Conservation (phyloP, 495 filamentous ascomycete species). For the Cenococcum geophilum region DNA sequence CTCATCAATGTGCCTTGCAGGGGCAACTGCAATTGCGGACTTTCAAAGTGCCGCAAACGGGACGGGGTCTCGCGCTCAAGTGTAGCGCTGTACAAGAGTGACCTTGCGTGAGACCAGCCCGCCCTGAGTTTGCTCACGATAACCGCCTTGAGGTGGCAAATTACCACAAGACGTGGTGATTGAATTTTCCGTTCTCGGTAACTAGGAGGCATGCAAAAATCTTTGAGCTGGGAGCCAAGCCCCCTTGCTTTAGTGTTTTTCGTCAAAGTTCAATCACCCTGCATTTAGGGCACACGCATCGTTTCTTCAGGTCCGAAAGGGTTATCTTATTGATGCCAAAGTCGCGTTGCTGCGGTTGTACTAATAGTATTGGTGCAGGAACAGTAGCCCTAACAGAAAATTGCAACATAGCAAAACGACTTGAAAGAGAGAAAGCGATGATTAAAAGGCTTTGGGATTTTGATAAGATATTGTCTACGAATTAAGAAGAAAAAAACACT, state of each 20-base stretch:
- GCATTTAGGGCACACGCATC: background rate
- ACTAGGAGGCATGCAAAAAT: background rate
- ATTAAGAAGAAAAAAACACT: no score
- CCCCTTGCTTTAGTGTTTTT: background rate
- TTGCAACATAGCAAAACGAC: background rate
- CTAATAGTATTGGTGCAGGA: background rate
- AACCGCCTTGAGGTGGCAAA: background rate
- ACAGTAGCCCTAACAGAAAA: background rate
- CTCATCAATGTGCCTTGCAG: conserved; percentile 28
- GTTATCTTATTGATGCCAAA: conserved; percentile 2
- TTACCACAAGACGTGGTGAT: conserved; percentile 10
- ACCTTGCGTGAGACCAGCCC: conserved; percentile 19
- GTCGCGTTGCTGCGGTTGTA: conserved; percentile 3
- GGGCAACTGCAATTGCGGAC: conserved; percentile 16
- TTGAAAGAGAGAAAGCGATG: background rate
- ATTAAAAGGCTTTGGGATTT: background rate
- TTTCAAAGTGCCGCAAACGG: conserved; percentile 3
- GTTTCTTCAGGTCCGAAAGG: background rate
- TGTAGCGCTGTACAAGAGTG: background rate
- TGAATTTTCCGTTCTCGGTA: conserved; percentile 1
- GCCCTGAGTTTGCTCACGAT: conserved; percentile 12
- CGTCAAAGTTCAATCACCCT: background rate
- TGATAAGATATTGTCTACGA: background rate
- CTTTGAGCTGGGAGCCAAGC: background rate
- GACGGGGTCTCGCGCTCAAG: conserved; percentile 12